Evolutionary conservation across 495 filamentous ascomycete genomes (phyloP).

Genomic region (Astrothelium macrocarpum): DNA sequence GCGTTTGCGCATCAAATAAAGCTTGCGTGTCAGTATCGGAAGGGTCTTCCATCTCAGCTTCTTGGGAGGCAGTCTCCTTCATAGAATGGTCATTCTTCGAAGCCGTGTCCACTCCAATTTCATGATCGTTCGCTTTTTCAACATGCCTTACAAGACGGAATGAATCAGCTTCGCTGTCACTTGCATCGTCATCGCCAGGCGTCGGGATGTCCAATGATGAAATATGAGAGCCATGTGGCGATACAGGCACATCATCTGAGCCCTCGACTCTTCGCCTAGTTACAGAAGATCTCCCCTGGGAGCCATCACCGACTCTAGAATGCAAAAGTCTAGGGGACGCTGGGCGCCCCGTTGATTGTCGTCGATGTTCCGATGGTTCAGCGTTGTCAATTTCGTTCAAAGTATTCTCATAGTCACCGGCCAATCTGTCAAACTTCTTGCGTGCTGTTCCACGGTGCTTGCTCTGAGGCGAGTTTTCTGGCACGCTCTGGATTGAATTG

Average conservation of each 20-base stretch:
- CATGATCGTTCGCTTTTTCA: not conserved
- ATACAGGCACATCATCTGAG: not conserved
- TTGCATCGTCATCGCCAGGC: not conserved
- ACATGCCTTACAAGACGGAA: not conserved
- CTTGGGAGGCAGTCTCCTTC: not conserved
- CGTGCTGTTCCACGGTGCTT: not conserved
- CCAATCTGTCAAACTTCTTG: not conserved
- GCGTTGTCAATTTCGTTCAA: not conserved
- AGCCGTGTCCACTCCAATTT: not conserved
- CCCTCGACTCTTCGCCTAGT: not conserved
- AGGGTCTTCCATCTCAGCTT: not conserved
- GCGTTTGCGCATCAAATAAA: conserved; percentile 22
- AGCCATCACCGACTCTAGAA: not conserved
- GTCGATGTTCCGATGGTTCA: not conserved
- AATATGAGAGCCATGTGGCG: not conserved
- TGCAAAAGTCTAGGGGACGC: not conserved
- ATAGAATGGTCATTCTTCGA: not conserved
- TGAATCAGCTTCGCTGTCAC: not conserved
- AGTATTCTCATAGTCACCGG: not conserved
- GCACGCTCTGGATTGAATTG: not conserved
- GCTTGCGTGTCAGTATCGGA: conserved; percentile 17
- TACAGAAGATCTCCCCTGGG: not conserved
- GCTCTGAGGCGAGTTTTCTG: not conserved
- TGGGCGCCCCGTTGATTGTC: not conserved
- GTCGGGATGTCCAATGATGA: no score